Base-by-base conservation (phyloP, 2,329 filamentous ascomycete genomes). In the Neopestalotiopsis clavispora region DNA sequence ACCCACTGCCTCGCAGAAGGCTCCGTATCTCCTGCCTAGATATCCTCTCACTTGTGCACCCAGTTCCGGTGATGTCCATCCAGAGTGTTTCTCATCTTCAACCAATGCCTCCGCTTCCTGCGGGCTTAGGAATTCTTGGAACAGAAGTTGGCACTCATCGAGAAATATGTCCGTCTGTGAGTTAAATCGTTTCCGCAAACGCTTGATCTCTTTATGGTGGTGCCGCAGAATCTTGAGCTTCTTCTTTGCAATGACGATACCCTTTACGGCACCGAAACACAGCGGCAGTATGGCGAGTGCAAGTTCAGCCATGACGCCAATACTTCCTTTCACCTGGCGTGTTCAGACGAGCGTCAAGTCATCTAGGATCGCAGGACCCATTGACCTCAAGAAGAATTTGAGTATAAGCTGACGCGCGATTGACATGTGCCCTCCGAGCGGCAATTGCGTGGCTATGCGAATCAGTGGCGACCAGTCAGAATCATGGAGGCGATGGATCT, bases 281-380 rank as follows among this genome's bases (percentile, higher is more conserved):
- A 73, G 56, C 5, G 71, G 70, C 20, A 70, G n/a, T 59, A 73
- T 71, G 12, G 68, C 71, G 34, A 72, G 68, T 2, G 69, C 69
- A 60, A 72, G 68, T 57, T 72, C 71, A 17, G 71, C 67, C 71
- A 72, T 72, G 40, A 5, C 2, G 14, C n/a, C n/a, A 23, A 60
- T 34, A 7, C 14, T 20, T 60, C 6, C 34, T 10, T 9, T 13
- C 30, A 4, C n/a, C 28, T 9, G 7, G 7, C 7, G 1, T 23
- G n/a, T 1, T 52, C n/a, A 52, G 2, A 17, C 6, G 14, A 30
- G 28, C 4, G 9, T 59, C 23, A 13, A 34, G 1, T 10, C 13
- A 17, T 34, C 4, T 59, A 23, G 9, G 45, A 3, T 52, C 6
- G 6, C 23, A 28, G 5, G 1, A 7, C 34, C 34, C 45, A 12